A percentile compares a stretch with the other conserved stretches of the same genome.
Conservation (phyloP, 306 rosid genomes). For the Cucumis hystrix region DNA sequence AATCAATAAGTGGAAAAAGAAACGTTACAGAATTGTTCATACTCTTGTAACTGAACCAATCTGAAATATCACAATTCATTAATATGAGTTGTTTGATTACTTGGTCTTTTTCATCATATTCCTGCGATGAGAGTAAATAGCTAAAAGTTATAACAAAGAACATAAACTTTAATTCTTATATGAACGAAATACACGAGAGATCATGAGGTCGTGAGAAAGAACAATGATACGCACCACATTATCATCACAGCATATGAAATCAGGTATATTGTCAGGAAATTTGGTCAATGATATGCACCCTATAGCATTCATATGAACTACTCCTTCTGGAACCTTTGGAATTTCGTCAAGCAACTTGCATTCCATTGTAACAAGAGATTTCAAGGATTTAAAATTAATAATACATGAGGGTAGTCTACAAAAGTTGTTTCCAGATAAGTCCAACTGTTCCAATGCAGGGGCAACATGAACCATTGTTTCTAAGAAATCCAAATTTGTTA, state of each 20-base stretch:
- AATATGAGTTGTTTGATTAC: neutral
- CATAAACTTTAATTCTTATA: no score
- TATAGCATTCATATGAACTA: neutral
- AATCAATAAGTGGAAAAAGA: neutral
- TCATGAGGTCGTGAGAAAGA: neutral
- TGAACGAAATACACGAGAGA: no score
- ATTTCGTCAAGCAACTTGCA: neutral
- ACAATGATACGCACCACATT: neutral
- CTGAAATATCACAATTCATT: neutral
- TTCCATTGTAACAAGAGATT: fast-evolving
- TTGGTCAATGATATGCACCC: neutral
- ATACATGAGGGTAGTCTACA: neutral
- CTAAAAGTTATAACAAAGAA: no score
- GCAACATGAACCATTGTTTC: neutral
- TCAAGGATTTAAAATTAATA: neutral
- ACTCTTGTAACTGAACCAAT: neutral
- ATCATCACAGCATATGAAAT: neutral
- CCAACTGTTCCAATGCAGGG: neutral
- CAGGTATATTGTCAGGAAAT: neutral
- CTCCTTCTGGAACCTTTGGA: neutral
- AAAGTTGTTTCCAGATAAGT: neutral
- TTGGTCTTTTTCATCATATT: neutral
- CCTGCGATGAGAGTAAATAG: neutral
- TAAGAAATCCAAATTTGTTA: neutral
- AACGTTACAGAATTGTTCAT: neutral